Evolutionary conservation across 208 protist genomes (phyloP), one percentile per base, ranked within the genome.

Genomic region (Endotrypanum monterogeii): DNA sequence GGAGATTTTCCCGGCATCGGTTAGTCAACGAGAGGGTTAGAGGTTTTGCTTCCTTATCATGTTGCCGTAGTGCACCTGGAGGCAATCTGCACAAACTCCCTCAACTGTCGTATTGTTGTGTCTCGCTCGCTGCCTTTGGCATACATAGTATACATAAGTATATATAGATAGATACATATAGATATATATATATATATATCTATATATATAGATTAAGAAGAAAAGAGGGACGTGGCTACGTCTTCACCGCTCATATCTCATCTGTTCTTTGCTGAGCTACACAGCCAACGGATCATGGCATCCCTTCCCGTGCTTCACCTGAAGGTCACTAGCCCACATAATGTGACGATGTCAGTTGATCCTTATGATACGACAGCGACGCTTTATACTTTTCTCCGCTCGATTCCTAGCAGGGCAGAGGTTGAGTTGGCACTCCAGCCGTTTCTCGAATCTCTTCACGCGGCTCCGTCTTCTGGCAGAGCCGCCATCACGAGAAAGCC

Each of bases 351-450:
- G 25, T 78, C 85, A 1, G 50, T 77, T 37, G 86, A 96, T 66
- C 86, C 86, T 3, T 80, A 85, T 20, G 73, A 76, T 39, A 84
- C 87, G 50, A 86, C 81, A 32, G 85, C 79, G 14, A 89, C 89
- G 41, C 82, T 96, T 3, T 96, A 96, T 79, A 89, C 88, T 5
- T 96, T 96, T 70, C 78, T 94, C 44, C 88, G 86, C 67, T 88
- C 89, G n/a, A 74, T 88, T 58, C 91, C 89, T 0, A 86, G 79
- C 44, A 18, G 23, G 0, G 68, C 73, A 4, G 91, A 96, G 69
- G 67, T 74, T 39, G 77, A 86, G 25, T 58, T 84, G 55, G 82
- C 84, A 5, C 87, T 93, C 71, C 67, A 78, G 14, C 78, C 82
- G 32, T 91, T 96, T n/a, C 56, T 80, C 28, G 78, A 72, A 14